phyloP scores from a whole-genome alignment of 129 eudicot genomes.

The Escallonia rubra region DNA sequence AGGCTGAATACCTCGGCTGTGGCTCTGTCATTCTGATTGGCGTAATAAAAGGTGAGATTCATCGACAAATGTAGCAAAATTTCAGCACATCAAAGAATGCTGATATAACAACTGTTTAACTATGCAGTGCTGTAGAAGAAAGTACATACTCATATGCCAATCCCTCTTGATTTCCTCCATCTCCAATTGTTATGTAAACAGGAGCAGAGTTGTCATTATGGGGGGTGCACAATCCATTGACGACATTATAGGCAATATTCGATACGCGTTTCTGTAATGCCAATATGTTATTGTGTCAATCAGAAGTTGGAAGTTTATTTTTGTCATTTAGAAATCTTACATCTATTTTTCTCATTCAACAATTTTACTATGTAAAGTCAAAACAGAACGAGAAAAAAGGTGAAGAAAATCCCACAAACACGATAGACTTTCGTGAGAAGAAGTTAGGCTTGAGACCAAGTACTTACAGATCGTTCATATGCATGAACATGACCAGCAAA shows the following conservation, averaged over 20 bases:
- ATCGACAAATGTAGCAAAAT: background rate
- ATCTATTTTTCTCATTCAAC: too few species aligned
- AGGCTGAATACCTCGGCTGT: slow-evolving; percentile 80
- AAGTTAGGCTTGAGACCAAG: background rate
- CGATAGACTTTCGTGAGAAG: background rate
- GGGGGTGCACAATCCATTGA: slow-evolving; percentile 69
- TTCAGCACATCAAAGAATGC: background rate
- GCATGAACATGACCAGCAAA: slow-evolving; percentile 98
- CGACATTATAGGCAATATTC: slow-evolving; percentile 75
- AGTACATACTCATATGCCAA: slow-evolving; percentile 61
- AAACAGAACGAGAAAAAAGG: background rate
- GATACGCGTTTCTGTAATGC: slow-evolving; percentile 70
- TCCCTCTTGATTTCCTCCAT: slow-evolving; percentile 96
- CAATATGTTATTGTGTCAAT: background rate
- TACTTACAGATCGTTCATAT: slow-evolving; percentile 87
- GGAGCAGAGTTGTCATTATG: slow-evolving; percentile 60
- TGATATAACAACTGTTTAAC: background rate
- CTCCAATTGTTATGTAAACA: slow-evolving; percentile 85
- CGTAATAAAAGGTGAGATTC: background rate
- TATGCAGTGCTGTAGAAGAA: background rate
- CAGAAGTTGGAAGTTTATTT: background rate
- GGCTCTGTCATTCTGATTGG: slow-evolving; percentile 76
- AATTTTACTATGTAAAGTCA: too few species aligned
- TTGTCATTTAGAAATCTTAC: background rate
- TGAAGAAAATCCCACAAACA: background rate